These are phyloP conservation scores for Quillaja saponaria DNA, from an alignment of 306 rosid species.

Conservation along the genomic window DNA sequence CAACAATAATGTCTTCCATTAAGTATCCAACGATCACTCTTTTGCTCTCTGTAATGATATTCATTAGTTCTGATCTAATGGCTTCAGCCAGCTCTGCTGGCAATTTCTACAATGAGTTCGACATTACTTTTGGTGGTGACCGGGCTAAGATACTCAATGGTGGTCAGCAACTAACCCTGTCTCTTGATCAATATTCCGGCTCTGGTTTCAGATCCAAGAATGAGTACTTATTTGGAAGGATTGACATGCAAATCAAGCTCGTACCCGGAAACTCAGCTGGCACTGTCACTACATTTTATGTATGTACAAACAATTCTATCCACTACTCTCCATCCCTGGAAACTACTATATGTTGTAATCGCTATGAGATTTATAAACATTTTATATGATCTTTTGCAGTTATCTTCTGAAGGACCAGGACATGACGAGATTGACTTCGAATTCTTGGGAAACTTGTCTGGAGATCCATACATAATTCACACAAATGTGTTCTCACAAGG, in stretches of 20 bases:
- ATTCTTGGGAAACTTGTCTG: slow-evolving; percentile 48
- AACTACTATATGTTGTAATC: not conserved
- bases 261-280: slow-evolving; percentile 89
- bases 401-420: slow-evolving; percentile 62
- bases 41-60: no score
- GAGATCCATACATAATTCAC: slow-evolving; percentile 51
- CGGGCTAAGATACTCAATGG: slow-evolving; percentile 58
- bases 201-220: slow-evolving; percentile 78
- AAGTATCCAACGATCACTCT: no score
- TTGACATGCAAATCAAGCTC: slow-evolving; percentile 73
- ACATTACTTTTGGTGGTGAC: slow-evolving; percentile 61
- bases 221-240: slow-evolving; percentile 61
- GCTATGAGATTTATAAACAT: no score
- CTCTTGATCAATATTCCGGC: slow-evolving; percentile 73
- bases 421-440: slow-evolving; percentile 61
- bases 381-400: no score
- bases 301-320: slow-evolving; percentile 44
- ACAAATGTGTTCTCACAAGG: slow-evolving; percentile 53
- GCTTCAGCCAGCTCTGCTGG: slow-evolving; percentile 36
- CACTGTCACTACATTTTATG: slow-evolving; percentile 80
- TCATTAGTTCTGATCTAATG: not conserved
- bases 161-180: slow-evolving; percentile 68
- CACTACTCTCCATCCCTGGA: slow-evolving; percentile 2
- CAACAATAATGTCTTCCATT: no score
- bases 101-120: slow-evolving; percentile 63